Evolutionary conservation across 306 rosid genomes (phyloP), one percentile per base, ranked within the genome.

Genomic region (Purshia tridentata): DNA sequence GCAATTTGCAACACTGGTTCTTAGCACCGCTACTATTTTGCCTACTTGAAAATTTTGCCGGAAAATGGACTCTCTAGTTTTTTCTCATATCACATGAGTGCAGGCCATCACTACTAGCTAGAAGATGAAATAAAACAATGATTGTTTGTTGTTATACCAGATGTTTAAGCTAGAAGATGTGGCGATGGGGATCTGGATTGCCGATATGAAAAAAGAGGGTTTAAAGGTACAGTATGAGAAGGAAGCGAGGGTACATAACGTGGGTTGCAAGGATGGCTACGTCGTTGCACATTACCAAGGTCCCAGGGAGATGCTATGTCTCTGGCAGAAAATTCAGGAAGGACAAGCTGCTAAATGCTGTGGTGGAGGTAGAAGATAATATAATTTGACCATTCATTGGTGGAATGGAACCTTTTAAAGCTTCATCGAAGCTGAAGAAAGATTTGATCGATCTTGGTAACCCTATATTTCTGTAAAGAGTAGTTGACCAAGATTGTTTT

Each of bases 111-210:
- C n/a, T n/a, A n/a, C n/a, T n/a, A n/a, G n/a, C n/a, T n/a, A n/a
- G n/a, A n/a, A n/a, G n/a, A n/a, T n/a, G 58, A 77, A 80, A 61
- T 23, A 37, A 48, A 74, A 45, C n/a, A 16, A 77, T 77, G 64
- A 60, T 77, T 44, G 35, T 29, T 29, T 29, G 35, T 78, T 55
- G 22, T 58, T 41, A 19, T 66, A 53, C 41, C 92, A 95, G 99
- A 95, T 95, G 98, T 95, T 95, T 59, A 95, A 95, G 84, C 78
- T 95, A 70, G 99, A 95, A 81, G 99, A 95, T n/a, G 99, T 95
- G 66, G 98, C 99, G 3, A 95, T 95, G 99, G 99, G 99, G 37
- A 90, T 95, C 52, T 95, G 99, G 99, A 92, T 95, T 2, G 89
- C 90, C n/a, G 84, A 83, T 52, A 83, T 93, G 94, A 83, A 82